Evolutionary conservation across 352 stramenopile genomes (phyloP), one percentile per base, ranked within the genome.

Genomic region (Globisporangium paddicum): DNA sequence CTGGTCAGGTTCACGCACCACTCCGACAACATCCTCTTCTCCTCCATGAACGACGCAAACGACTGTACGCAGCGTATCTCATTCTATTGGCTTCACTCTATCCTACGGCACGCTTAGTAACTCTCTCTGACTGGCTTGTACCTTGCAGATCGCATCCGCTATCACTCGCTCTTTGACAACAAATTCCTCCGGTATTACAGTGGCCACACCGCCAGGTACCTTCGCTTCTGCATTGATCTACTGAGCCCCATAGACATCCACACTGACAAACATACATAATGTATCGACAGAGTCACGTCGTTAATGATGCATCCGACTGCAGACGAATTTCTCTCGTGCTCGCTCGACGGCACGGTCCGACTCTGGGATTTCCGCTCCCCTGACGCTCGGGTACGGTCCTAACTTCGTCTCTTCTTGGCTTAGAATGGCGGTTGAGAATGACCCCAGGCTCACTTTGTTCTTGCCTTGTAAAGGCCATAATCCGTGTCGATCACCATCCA

Each of bases 101-200:
- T 42, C 11, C 16, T 19, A 5, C 14, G 7, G 4, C 7, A 16
- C 37, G 37, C 11, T 42, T 16, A 42, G 14, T 49, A 30, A 18
- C 42, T 1, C 44, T 14, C n/a, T 49, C 11, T 1, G 1, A 49
- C 13, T 49, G 21, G 4, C 23, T 32, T 49, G 23, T 1, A 35
- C 2, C 5, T n/a, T 5, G 14, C 48, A 94, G 85, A 90, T 49
- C 75, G 83, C 50, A 89, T 95, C 54, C 82, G 86, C 11, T 95
- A 95, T 67, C 86, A 95, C 57, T 95, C 86, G 53, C 77, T 93
- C 56, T 95, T 89, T 35, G 86, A 95, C 74, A 95, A 95, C 68
- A 86, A 91, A 44, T 95, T 93, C 56, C 74, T 95, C 21, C 83
- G 86, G n/a, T 93, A 93, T 63, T 93, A 89, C 69, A 82, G 74